Base-by-base conservation (phyloP, 352 stramenopile genomes). In the Globisporangium cystogenes region DNA sequence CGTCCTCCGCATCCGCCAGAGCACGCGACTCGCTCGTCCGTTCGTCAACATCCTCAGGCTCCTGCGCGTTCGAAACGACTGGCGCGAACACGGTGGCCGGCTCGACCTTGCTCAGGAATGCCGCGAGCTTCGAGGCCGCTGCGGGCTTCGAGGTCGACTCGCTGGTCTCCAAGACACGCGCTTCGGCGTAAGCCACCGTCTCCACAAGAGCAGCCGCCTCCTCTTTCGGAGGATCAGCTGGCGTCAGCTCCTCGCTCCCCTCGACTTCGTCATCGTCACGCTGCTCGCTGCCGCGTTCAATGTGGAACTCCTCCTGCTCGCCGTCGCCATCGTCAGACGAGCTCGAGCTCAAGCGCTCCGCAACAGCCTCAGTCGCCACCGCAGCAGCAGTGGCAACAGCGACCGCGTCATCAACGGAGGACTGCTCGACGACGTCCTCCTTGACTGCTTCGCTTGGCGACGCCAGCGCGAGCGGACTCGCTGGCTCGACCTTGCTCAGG, bases 81-180 rank as follows among this genome's bases (percentile, higher is more conserved):
- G 61, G 15, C 12, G 51, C 21, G 27, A 45, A 37, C 8, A 39
- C 50, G 8, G 40, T 66, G 11, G 53, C 18, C 14, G 63, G 59
- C 29, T 84, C 70, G 3, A 90, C 79, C 11, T 65, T 83, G 55
- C 53, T 90, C 35, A 90, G 47, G 53, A 90, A 90, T 7, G 73
- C 73, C 7, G 79, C 74, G 2, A 90, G 58, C 51, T 79, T 86
- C 3, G 76, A 85, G 50, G 40, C 10, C 11, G 21, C 40, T 23
- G 64, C 46, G 16, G 59, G 55, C 48, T 67, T 67, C 50, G 46
- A 29, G 37, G 39, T 6, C 18, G 18, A 5, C 39, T 24, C n/a
- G 7, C n/a, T 23, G 20, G 16, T 24, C n/a, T 44, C 39, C 16
- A n/a, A 24, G 8, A 2, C 12, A 14, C 20, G 39, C n/a, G 27